Base-by-base conservation (phyloP, 1,284 basidiomycete genomes). In the Polyporus tsugae region DNA sequence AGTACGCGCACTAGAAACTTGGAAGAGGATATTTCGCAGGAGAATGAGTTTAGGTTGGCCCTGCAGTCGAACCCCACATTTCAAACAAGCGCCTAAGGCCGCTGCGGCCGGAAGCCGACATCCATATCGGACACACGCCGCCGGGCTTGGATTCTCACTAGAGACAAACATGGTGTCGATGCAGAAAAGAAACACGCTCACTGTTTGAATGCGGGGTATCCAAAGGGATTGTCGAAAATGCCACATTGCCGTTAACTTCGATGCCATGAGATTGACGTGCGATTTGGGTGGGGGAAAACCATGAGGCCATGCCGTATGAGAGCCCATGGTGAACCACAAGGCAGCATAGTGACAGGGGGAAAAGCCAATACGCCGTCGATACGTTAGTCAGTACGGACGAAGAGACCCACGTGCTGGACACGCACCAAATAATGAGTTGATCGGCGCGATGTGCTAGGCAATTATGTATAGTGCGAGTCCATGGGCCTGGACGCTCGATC, bases 331-430 rank as follows among this genome's bases (percentile, higher is more conserved):
- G 61, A 61, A 59, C 58, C 33, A 52, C 70, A 64, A 62, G 70
- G 66, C 64, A 62, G 67, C 66, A 60, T 55, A 64, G 25, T 53
- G 70, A 53, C 59, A 60, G 22, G 60, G 61, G 22, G 41, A 66
- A 58, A 66, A 49, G 52, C 60, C 67, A 67, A 65, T 65, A 67
- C 65, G 67, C 67, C 70, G 70, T 69, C 65, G 38, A 25, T 44
- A 60, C 62, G 65, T 68, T 60, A 60, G 49, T 46, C n/a, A 49
- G 44, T n/a, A 22, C 57, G 44, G 44, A 25, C 22, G 22, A 52
- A 13, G 42, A 36, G 33, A 11, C 38, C 38, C 29, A 35, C 53
- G 58, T 25, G 58, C 36, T 17, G 36, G 22, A 42, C 53, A 62
- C 60, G 64, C 64, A 61, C 64, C 58, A 52, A 57, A 36, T n/a